A percentile compares a stretch with the other conserved stretches of the same genome.
These are phyloP conservation scores for Ophiostoma populinum DNA, from an alignment of 2,329 filamentous ascomycete genomes.

Conservation along the genomic window DNA sequence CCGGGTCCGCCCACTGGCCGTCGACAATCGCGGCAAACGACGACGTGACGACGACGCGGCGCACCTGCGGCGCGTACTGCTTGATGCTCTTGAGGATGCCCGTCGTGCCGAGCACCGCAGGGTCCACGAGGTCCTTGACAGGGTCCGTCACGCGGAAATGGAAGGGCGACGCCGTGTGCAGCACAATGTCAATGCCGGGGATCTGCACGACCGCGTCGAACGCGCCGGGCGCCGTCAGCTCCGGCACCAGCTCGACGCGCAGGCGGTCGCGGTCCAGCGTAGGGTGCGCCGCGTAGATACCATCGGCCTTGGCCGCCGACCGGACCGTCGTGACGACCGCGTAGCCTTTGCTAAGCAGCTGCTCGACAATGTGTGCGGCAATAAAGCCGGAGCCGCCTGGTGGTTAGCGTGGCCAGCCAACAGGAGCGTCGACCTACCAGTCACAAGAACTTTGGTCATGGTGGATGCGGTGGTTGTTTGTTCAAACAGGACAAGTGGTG, in stretches of 20 bases:
- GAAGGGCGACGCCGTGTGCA: slow-evolving; percentile 45
- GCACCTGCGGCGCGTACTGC: slow-evolving; percentile 38
- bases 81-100: slow-evolving; percentile 57
- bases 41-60: slow-evolving; percentile 48
- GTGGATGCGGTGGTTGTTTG: not conserved
- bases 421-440: slow-evolving; percentile 17
- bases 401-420: slow-evolving; percentile 1
- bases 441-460: slow-evolving; percentile 31
- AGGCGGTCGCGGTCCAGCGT: slow-evolving; percentile 25
- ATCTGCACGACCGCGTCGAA: slow-evolving; percentile 47
- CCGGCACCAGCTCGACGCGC: slow-evolving; percentile 46
- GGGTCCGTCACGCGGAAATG: slow-evolving; percentile 35
- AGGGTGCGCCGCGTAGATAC: slow-evolving; percentile 32
- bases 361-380: slow-evolving; percentile 35
- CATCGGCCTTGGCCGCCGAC: slow-evolving; percentile 33
- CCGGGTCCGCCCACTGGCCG: slow-evolving; percentile 20
- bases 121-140: slow-evolving; percentile 36
- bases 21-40: slow-evolving; percentile 36
- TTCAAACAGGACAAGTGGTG: too few relatives aligned
- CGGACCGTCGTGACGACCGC: slow-evolving; percentile 39
- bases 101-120: slow-evolving; percentile 41
- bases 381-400: slow-evolving; percentile 35
- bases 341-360: slow-evolving; percentile 32
- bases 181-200: slow-evolving; percentile 34
- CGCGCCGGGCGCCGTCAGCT: slow-evolving; percentile 56